Percentiles rank a stretch among this genome's conserved stretches.
These are phyloP conservation scores for Penicillium soppii DNA, from an alignment of 495 filamentous ascomycete species.

Conservation along the genomic window DNA sequence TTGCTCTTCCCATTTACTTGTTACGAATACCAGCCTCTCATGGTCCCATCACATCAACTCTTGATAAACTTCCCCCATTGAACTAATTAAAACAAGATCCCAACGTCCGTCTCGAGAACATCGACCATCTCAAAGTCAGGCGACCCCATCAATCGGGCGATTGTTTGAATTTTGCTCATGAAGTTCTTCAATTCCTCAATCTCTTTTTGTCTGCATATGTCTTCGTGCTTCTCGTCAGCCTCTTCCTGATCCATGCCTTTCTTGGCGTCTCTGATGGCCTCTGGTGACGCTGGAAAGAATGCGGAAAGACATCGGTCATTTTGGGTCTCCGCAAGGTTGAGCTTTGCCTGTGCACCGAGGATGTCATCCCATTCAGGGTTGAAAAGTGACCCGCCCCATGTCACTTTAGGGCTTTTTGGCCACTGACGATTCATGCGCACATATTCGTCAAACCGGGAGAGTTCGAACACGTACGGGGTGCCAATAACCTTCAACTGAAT, in stretches of 20 bases:
- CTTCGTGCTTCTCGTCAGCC: not conserved
- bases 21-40: not conserved
- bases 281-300: not conserved
- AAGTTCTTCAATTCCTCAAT: not conserved
- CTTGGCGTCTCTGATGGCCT: not conserved
- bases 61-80: not conserved
- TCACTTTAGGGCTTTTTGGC: constrained; percentile 5
- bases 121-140: constrained; percentile 17
- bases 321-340: not conserved
- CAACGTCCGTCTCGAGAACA: constrained; percentile 30
- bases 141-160: not conserved
- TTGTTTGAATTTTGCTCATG: constrained; percentile 1
- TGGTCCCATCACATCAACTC: not conserved
- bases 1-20: not conserved
- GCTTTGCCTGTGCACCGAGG: constrained; percentile 31
- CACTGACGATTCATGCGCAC: constrained; percentile 10
- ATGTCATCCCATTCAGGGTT: constrained; percentile 51
- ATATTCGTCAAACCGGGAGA: constrained; percentile 57
- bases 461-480: constrained; percentile 54
- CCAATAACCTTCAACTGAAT: constrained; percentile 46
- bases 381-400: constrained; percentile 51
- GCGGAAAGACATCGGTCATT: not conserved
- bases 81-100: constrained; percentile 30
- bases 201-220: constrained; percentile 15
- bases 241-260: not conserved